phyloP scores from a whole-genome alignment of 2,329 filamentous ascomycete species.

The Cercospora sesami region DNA sequence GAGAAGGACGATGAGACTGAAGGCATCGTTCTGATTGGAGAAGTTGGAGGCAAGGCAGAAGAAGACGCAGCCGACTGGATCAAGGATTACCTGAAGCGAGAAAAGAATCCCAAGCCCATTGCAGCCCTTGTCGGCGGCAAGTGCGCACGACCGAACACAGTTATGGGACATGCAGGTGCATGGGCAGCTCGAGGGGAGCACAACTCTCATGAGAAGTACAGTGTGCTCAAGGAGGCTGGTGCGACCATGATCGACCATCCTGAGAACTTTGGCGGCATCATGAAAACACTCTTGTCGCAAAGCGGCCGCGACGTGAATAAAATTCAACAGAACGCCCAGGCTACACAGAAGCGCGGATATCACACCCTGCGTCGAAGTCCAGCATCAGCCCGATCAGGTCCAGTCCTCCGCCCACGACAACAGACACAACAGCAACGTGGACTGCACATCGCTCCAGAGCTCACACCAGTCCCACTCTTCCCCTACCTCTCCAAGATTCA shows the following conservation, averaged over 20 bases:
- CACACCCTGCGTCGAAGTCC: slow-evolving; percentile 40
- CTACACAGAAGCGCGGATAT: slow-evolving; percentile 51
- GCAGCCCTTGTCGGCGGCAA: slow-evolving; percentile 69
- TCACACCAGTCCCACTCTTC: slow-evolving; percentile 30
- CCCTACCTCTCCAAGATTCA: slow-evolving; percentile 35
- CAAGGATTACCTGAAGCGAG: slow-evolving; percentile 60
- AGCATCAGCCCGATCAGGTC: slow-evolving; percentile 16
- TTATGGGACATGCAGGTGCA: slow-evolving; percentile 80
- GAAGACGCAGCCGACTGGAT: slow-evolving; percentile 74
- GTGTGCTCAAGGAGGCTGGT: slow-evolving; percentile 64
- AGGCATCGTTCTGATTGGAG: slow-evolving; percentile 70
- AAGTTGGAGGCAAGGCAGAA: slow-evolving; percentile 69
- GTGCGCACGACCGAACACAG: slow-evolving; percentile 60
- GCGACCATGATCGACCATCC: slow-evolving; percentile 73
- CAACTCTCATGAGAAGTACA: slow-evolving; percentile 64
- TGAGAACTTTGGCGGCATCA: slow-evolving; percentile 68
- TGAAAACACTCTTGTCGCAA: slow-evolving; percentile 61
- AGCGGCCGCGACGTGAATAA: slow-evolving; percentile 45
- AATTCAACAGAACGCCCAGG: slow-evolving; percentile 39
- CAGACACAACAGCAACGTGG: slow-evolving; percentile 29
- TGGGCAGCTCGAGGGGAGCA: slow-evolving; percentile 68
- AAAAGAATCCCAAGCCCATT: slow-evolving; percentile 68
- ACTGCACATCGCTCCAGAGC: slow-evolving; percentile 32
- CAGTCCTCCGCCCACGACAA: slow-evolving; percentile 17
- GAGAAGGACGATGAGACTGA: slow-evolving; percentile 67